phyloP scores from a whole-genome alignment of 2,329 filamentous ascomycete genomes.

The Penicillium sp. region DNA sequence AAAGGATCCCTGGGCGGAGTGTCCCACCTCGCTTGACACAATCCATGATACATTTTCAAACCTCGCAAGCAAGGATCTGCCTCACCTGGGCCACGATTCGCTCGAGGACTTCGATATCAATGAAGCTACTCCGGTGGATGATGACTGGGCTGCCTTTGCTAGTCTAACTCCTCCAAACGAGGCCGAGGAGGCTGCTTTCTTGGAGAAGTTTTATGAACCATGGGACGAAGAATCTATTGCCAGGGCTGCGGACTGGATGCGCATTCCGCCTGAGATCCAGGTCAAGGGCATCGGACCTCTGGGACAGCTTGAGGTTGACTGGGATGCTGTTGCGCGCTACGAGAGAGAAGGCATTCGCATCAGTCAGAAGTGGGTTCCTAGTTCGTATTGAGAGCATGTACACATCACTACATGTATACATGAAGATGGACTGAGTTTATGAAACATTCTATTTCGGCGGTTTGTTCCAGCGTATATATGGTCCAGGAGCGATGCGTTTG shows the following conservation, averaged over 20 bases:
- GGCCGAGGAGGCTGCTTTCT: constrained; percentile 9
- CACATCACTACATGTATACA: not conserved
- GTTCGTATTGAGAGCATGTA: constrained; percentile 1
- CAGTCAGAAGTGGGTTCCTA: constrained; percentile 17
- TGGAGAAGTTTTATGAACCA: constrained; percentile 8
- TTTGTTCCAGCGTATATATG: constrained; percentile 19
- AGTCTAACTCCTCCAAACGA: constrained; percentile 38
- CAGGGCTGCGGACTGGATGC: constrained; percentile 14
- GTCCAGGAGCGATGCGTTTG: constrained; percentile 18
- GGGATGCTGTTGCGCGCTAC: constrained; percentile 39
- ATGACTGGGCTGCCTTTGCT: constrained; percentile 24
- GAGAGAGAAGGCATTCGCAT: constrained; percentile 30
- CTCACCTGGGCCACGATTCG: constrained; percentile 33
- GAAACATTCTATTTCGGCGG: constrained; percentile 12
- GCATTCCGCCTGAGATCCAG: constrained; percentile 12
- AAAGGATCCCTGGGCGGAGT: constrained; percentile 40
- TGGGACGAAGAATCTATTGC: constrained; percentile 18
- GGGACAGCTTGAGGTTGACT: constrained; percentile 38
- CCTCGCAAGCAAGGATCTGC: constrained; percentile 27
- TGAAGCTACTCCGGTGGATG: constrained; percentile 18
- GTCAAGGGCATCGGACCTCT: constrained; percentile 14
- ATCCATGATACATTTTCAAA: constrained; percentile 41
- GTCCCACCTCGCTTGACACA: constrained; percentile 36
- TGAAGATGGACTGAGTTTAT: constrained; percentile 8
- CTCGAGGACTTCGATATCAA: constrained; percentile 40